A percentile compares a stretch with the other conserved stretches of the same genome.
Evolutionary conservation across 73 alveolate genomes (phyloP).

Genomic region (Breviolum minutum): DNA sequence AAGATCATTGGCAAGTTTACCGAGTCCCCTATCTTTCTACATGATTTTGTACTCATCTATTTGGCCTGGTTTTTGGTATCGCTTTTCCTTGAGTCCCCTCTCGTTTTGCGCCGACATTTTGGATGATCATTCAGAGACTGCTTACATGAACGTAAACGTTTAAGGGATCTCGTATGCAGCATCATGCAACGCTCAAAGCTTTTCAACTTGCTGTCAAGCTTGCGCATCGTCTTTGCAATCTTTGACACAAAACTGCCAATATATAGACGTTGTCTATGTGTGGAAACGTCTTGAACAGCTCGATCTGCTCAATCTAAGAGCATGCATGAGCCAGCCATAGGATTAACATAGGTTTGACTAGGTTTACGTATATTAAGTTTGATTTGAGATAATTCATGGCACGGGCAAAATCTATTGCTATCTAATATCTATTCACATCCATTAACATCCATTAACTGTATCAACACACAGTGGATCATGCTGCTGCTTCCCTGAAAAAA

Average conservation of each 20-base stretch:
- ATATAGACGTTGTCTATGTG: not conserved
- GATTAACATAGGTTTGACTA: not conserved
- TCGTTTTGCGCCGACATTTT: too few species aligned
- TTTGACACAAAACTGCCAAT: slow-evolving; percentile 12
- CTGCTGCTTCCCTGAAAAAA: not conserved
- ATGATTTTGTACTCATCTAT: too few species aligned
- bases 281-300: slow-evolving; percentile 15
- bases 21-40: too few species aligned
- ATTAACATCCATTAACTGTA: too few species aligned
- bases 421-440: too few species aligned
- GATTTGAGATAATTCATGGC: too few species aligned
- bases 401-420: too few species aligned
- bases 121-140: too few species aligned
- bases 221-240: slow-evolving; percentile 15
- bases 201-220: slow-evolving; percentile 38
- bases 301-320: slow-evolving; percentile 22
- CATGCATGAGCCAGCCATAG: slow-evolving; percentile 19
- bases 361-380: not conserved
- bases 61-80: too few species aligned
- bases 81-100: too few species aligned
- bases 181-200: not conserved
- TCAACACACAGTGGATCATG: not conserved
- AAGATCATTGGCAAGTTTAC: too few species aligned
- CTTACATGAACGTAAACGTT: not conserved
- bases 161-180: too few species aligned